Conservation (phyloP, 306 rosid species). For the Vachellia pachyceras region DNA sequence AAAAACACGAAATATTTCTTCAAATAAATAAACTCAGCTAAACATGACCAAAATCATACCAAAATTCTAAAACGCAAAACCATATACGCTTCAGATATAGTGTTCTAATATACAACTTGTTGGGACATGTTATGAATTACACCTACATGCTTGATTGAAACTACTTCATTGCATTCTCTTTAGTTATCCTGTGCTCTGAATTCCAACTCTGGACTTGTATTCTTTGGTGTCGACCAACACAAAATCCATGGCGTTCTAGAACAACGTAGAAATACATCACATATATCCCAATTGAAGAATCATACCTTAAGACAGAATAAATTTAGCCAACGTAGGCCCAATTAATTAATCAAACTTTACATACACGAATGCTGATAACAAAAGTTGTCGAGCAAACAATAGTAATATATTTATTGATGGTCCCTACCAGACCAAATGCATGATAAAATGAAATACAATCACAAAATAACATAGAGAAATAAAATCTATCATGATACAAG, state of each 20-base stretch:
- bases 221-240: constrained; percentile 65
- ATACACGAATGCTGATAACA: neutral
- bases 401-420: neutral
- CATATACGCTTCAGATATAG: too few species aligned
- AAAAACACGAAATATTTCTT: too few species aligned
- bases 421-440: neutral
- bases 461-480: neutral
- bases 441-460: neutral
- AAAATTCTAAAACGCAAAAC: too few species aligned
- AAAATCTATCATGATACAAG: neutral
- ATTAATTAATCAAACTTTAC: neutral
- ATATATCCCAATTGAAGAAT: constrained; percentile 67
- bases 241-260: constrained; percentile 62
- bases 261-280: constrained; percentile 70
- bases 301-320: constrained; percentile 47
- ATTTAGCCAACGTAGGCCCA: neutral
- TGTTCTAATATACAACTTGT: too few species aligned
- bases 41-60: too few species aligned
- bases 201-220: constrained; percentile 66
- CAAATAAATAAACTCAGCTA: too few species aligned
- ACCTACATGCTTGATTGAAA: too few species aligned
- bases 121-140: too few species aligned
- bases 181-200: too few species aligned
- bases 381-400: neutral
- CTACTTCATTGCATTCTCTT: too few species aligned